Evolutionary conservation across 2,329 filamentous ascomycete genomes (phyloP), one percentile per base, ranked within the genome.

Genomic region (Fusarium avenaceum): DNA sequence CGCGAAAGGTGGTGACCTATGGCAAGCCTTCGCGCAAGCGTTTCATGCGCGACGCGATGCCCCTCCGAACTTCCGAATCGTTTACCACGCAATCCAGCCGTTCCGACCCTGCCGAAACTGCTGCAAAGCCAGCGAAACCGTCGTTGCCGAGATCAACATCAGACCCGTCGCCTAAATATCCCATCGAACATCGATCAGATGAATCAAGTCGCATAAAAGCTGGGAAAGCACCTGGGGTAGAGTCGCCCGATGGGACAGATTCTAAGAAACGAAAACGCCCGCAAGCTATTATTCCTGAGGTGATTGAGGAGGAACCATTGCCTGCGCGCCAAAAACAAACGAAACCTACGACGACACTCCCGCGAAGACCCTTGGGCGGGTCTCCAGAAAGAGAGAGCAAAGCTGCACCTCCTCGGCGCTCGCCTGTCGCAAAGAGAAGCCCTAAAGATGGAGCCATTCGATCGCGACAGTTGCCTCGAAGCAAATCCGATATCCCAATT

Each of bases 11-110:
- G 20, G 55, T 72, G 57, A 76, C 74, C 7, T 76, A 76, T 52
- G 74, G 74, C 44, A 76, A 74, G 47, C 33, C 71, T 52, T 65
- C 72, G 59, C 74, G 74, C 62, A 75, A 69, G 49, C 60, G 55
- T 44, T 64, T 60, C 11, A 60, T 67, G 47, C 69, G 65, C 58
- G 64, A 66, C 44, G 48, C 70, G 40, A 64, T 73, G 32, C 65
- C 72, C 17, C 48, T 74, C n/a, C 67, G 65, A 53, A 49, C 72
- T 13, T 30, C 65, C n/a, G 72, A 72, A 49, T 45, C 60, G 2
- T 57, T 56, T 40, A 42, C 64, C 42, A 40, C 59, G 33, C 48
- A 63, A 19, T 57, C 52, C 9, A 65, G 55, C 35, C 64, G 49
- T 50, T 26, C 54, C n/a, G 59, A 65, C 13, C 24, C 53, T 17